Evolutionary conservation across 495 filamentous ascomycete species (phyloP).

Genomic region (Neurospora sp.): DNA sequence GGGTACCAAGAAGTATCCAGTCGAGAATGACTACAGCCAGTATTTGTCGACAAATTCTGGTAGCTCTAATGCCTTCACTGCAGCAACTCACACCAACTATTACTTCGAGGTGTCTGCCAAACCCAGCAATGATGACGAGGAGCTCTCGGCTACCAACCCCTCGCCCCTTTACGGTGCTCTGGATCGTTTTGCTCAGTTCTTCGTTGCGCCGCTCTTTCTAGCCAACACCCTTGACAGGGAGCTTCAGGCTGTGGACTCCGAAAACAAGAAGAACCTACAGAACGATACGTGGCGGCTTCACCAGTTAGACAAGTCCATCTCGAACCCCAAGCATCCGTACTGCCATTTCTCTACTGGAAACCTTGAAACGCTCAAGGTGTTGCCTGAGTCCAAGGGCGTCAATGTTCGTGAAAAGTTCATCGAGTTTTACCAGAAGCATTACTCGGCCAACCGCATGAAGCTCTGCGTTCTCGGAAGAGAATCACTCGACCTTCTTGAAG

Average conservation of each 20-base stretch:
- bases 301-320: conserved; percentile 83
- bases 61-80: conserved; percentile 91
- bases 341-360: conserved; percentile 95
- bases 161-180: conserved; percentile 82
- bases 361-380: conserved; percentile 76
- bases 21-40: conserved; percentile 92
- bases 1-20: conserved; percentile 96
- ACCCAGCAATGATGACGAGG: conserved; percentile 39
- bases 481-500: conserved; percentile 75
- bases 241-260: conserved; percentile 87
- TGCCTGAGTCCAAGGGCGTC: conserved; percentile 70
- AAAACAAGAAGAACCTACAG: conserved; percentile 99
- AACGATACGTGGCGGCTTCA: conserved; percentile 87
- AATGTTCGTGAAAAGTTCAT: conserved; percentile 92
- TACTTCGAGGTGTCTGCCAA: conserved; percentile 90
- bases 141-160: conserved; percentile 41
- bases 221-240: conserved; percentile 85
- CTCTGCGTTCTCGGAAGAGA: conserved; percentile 85
- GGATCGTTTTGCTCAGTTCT: conserved; percentile 97
- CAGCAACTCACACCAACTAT: conserved; percentile 89
- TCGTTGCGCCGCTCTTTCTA: conserved; percentile 84
- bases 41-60: conserved; percentile 86
- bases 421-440: conserved; percentile 79
- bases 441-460: conserved; percentile 96
- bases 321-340: conserved; percentile 87